Conservation (phyloP, 169 alveolate species). For the Babesia ovata region DNA sequence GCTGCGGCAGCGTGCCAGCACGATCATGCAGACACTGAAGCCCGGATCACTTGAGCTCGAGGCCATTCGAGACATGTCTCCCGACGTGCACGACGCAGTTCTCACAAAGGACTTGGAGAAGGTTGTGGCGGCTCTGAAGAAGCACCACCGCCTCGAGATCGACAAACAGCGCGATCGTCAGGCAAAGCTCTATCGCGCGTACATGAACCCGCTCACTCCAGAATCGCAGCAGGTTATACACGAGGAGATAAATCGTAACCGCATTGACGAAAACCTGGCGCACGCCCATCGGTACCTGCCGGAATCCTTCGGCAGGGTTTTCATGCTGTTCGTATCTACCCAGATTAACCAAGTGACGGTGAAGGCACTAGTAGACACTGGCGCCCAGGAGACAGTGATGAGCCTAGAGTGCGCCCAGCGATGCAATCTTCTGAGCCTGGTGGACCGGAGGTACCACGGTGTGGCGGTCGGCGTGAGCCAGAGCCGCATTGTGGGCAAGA, state of each 20-base stretch:
- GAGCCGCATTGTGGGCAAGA: slow-evolving; percentile 89
- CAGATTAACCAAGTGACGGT: slow-evolving; percentile 87
- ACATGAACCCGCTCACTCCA: slow-evolving; percentile 82
- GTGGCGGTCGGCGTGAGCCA: slow-evolving; percentile 95
- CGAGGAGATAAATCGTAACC: slow-evolving; percentile 81
- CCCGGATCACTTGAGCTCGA: slow-evolving; percentile 34
- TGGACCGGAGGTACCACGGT: slow-evolving; percentile 92
- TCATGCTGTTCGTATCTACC: slow-evolving; percentile 90
- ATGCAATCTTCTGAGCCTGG: slow-evolving; percentile 86
- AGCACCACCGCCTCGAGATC: neutral
- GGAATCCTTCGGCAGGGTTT: slow-evolving; percentile 77
- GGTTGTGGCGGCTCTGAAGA: slow-evolving; percentile 29
- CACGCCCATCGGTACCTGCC: slow-evolving; percentile 82
- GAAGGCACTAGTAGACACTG: slow-evolving; percentile 95
- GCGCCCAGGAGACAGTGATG: slow-evolving; percentile 94
- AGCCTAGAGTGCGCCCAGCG: slow-evolving; percentile 87
- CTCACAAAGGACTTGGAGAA: slow-evolving; percentile 10
- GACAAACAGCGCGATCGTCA: slow-evolving; percentile 62
- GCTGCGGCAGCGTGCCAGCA: slow-evolving; percentile 32
- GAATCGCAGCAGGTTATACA: slow-evolving; percentile 89
- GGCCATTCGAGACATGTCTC: slow-evolving; percentile 5
- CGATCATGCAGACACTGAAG: slow-evolving; percentile 10
- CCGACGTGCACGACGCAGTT: slow-evolving; percentile 44
- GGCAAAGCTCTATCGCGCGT: slow-evolving; percentile 52
- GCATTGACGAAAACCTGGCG: slow-evolving; percentile 84